A percentile compares a stretch with the other conserved stretches of the same genome.
phyloP scores from a whole-genome alignment of 163 green algal species.

The Prototheca wickerhamii region DNA sequence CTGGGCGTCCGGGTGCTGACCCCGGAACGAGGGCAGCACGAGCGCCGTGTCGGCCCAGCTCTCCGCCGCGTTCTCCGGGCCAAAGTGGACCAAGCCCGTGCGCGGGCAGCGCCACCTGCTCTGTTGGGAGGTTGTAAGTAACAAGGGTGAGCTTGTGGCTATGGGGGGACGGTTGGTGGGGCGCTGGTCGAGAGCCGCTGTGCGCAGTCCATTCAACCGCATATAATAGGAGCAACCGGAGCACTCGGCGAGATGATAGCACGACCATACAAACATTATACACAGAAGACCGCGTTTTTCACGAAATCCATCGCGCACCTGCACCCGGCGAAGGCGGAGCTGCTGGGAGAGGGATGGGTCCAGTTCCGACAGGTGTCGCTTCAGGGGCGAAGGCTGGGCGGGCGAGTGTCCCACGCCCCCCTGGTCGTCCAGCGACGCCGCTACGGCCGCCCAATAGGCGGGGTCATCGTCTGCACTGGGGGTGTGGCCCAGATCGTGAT shows the following conservation, averaged over 20 bases:
- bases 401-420: background rate
- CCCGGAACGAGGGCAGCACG: conserved; percentile 9
- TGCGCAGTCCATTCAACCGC: no score
- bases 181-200: no score
- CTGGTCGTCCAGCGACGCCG: background rate
- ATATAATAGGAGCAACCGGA: no score
- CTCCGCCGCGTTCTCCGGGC: background rate
- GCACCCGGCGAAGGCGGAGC: conserved; percentile 2
- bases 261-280: no score
- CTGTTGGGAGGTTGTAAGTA: no score
- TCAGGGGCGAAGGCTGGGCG: background rate
- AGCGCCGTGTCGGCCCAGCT: background rate
- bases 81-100: background rate
- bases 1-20: conserved; percentile 2
- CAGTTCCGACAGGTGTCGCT: conserved; percentile 5
- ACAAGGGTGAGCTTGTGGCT: no score
- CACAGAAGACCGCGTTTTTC: no score
- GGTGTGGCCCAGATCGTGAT: background rate
- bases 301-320: no score
- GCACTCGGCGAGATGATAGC: no score
- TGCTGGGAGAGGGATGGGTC: background rate
- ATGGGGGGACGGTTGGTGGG: no score
- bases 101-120: background rate
- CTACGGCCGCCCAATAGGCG: background rate
- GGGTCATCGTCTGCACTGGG: background rate